These are phyloP conservation scores for Hemileia vastatrix DNA, from an alignment of 1,284 basidiomycete genomes.

Conservation along the genomic window DNA sequence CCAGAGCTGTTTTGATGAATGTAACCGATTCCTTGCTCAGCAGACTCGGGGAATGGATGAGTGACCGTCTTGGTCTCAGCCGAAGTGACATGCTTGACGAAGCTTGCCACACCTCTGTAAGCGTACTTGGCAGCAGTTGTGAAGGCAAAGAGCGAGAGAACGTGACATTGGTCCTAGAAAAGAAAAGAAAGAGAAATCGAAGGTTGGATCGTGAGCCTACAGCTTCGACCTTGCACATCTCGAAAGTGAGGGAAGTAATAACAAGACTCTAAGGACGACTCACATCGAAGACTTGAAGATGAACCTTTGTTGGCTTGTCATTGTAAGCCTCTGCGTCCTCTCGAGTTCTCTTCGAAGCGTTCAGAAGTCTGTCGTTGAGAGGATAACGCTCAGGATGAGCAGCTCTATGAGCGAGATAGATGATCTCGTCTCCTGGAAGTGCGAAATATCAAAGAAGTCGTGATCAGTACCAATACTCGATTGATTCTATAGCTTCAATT, in stretches of 20 bases:
- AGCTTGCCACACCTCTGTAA: constrained; percentile 45
- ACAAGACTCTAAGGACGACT: background rate
- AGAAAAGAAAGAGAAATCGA: constrained; percentile 21
- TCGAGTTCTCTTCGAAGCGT: constrained; percentile 34
- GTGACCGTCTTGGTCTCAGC: constrained; percentile 32
- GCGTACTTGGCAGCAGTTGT: constrained; percentile 46
- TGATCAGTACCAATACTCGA: no score
- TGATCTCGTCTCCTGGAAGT: constrained; percentile 85
- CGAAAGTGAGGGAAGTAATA: background rate
- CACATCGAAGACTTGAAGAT: constrained; percentile 61
- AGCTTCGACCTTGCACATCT: background rate
- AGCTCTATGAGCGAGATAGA: constrained; percentile 82
- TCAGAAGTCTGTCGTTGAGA: constrained; percentile 54
- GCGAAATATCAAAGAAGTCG: no score
- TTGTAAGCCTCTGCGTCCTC: constrained; percentile 31
- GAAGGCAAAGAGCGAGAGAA: constrained; percentile 47
- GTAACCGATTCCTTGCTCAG: background rate
- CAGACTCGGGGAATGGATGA: constrained; percentile 28
- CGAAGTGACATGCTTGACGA: constrained; percentile 42
- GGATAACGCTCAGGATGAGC: constrained; percentile 69
- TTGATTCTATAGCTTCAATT: no score
- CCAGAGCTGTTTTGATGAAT: background rate
- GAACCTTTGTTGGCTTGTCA: constrained; percentile 68
- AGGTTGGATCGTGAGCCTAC: background rate
- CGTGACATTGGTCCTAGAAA: constrained; percentile 49